Conservation (phyloP, 1,284 basidiomycete species). For the Xerocomus amazonicus region DNA sequence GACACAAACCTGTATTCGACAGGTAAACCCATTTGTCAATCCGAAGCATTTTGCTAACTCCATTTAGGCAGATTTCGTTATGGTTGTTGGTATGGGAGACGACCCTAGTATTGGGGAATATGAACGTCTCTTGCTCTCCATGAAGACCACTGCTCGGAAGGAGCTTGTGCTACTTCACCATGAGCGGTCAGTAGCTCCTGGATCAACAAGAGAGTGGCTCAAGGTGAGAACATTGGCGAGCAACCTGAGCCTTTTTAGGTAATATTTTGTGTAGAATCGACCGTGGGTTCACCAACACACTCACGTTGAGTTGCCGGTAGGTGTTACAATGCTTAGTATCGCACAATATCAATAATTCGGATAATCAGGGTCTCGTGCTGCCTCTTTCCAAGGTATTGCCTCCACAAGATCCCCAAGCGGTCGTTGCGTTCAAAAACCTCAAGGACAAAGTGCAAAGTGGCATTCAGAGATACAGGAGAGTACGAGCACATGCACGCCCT, state of each 20-base stretch:
- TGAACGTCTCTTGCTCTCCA: conserved; percentile 85
- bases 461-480: conserved; percentile 82
- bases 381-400: conserved; percentile 60
- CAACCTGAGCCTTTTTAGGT: conserved; percentile 3
- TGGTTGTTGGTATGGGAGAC: conserved; percentile 94
- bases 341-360: conserved; percentile 1
- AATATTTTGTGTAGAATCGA: conserved; percentile 56
- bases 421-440: conserved; percentile 85
- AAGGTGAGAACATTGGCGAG: conserved; percentile 54
- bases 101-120: conserved; percentile 90
- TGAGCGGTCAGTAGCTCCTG: conserved; percentile 84
- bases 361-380: conserved; percentile 54
- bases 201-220: conserved; percentile 95
- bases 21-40: conserved; percentile 47
- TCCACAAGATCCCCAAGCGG: conserved; percentile 82
- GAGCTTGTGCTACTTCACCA: conserved; percentile 94
- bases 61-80: conserved; percentile 85
- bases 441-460: conserved; percentile 89
- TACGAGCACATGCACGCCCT: conserved; percentile 64
- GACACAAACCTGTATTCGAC: conserved; percentile 96
- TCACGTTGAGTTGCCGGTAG: conserved; percentile 82
- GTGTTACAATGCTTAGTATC: conserved; percentile 21
- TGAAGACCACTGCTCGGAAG: conserved; percentile 97
- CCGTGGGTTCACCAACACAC: conserved; percentile 94
- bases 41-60: conserved; percentile 6